Percentiles rank a stretch among this genome's conserved stretches.
Evolutionary conservation across 192 early-diverging fungal genomes (phyloP).

Genomic region (Rhizoclosmatium globosum): DNA sequence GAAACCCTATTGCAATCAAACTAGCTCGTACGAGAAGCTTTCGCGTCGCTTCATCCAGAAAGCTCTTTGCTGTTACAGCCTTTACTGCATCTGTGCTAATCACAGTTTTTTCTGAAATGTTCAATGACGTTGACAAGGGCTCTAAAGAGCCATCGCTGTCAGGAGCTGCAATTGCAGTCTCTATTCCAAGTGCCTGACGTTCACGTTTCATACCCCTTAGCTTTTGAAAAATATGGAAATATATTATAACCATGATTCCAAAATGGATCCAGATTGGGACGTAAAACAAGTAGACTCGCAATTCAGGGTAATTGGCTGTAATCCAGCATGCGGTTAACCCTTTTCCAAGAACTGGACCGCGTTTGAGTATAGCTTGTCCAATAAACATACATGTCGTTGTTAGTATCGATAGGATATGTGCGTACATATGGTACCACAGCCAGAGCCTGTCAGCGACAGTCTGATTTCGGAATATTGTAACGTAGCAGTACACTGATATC

Average conservation of each 20-base stretch:
- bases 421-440: not conserved
- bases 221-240: not conserved
- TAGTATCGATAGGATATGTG: too few relatives aligned
- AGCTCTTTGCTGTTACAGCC: not conserved
- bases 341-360: constrained; percentile 9
- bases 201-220: not conserved
- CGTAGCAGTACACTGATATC: constrained; percentile 12
- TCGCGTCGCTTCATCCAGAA: not conserved
- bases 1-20: not conserved
- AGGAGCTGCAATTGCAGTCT: not conserved
- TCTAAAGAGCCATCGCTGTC: not conserved
- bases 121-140: not conserved
- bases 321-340: constrained; percentile 20
- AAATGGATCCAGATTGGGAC: constrained; percentile 20
- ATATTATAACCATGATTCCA: not conserved
- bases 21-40: not conserved
- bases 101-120: not conserved
- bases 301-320: not conserved
- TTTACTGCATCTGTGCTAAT: not conserved
- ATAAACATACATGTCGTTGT: too few relatives aligned
- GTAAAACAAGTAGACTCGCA: constrained; percentile 19
- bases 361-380: not conserved
- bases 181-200: not conserved
- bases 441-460: not conserved
- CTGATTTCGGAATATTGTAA: not conserved